A percentile compares a stretch with the other conserved stretches of the same genome.
Evolutionary conservation across 192 early-diverging fungal genomes (phyloP).

Genomic region (Coemansia sp.): DNA sequence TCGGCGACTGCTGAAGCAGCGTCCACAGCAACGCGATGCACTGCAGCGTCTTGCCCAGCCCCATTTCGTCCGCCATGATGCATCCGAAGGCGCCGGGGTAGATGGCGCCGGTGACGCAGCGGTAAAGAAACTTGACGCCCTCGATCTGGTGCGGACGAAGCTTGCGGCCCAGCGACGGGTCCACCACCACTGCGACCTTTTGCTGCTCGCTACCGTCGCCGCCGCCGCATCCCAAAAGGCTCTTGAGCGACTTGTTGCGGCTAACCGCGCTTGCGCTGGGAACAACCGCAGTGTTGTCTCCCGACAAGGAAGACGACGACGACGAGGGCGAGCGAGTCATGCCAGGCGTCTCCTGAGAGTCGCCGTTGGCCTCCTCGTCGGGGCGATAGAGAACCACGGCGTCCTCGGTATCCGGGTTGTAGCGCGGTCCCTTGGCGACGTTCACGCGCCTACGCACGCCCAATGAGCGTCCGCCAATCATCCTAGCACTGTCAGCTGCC

Average conservation of each 20-base stretch:
- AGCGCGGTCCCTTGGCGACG: constrained; percentile 59
- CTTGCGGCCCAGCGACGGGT: constrained; percentile 79
- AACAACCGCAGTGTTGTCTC: not conserved
- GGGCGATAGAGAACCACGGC: constrained; percentile 87
- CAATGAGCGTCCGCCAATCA: constrained; percentile 29
- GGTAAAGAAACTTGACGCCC: constrained; percentile 93
- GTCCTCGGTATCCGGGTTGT: constrained; percentile 79
- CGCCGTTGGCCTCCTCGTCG: constrained; percentile 52
- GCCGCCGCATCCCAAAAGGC: constrained; percentile 42
- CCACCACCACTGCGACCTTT: constrained; percentile 72
- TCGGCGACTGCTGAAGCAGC: constrained; percentile 84
- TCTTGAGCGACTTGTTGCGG: constrained; percentile 52
- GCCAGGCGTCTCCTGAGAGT: constrained; percentile 37
- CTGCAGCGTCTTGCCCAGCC: constrained; percentile 82
- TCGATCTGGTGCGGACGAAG: constrained; percentile 96
- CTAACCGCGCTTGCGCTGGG: constrained; percentile 14
- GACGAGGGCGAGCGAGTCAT: constrained; percentile 13
- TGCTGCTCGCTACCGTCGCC: constrained; percentile 3
- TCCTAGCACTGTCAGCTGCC: constrained; percentile 6
- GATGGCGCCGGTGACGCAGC: constrained; percentile 83
- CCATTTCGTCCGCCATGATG: constrained; percentile 99
- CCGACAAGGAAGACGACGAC: constrained; percentile 9
- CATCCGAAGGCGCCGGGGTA: constrained; percentile 79
- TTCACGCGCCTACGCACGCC: constrained; percentile 59
- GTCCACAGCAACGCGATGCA: constrained; percentile 98